These are phyloP conservation scores for Dacryopinax spathularia DNA, from an alignment of 768 basidiomycete genomes.

Conservation along the genomic window DNA sequence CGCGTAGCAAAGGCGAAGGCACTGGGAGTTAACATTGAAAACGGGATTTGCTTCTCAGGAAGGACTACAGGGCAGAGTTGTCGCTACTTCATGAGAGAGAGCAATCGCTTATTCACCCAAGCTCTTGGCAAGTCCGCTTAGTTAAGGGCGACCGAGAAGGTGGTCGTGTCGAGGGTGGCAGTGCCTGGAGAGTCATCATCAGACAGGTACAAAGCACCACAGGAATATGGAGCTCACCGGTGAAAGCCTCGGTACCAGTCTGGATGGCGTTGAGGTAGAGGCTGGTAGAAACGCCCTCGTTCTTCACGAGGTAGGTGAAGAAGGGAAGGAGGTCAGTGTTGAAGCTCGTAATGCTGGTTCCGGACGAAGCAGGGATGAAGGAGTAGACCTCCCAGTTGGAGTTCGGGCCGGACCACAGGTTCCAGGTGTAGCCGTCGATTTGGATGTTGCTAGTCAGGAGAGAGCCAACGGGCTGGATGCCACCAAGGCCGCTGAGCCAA, in stretches of 20 bases:
- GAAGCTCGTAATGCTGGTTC: slow-evolving; percentile 34
- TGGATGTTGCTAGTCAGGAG: slow-evolving; percentile 29
- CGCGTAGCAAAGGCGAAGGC: no score
- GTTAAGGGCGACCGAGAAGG: background rate
- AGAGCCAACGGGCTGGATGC: slow-evolving; percentile 44
- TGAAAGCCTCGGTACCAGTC: slow-evolving; percentile 43
- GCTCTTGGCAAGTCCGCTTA: background rate
- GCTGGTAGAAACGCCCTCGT: slow-evolving; percentile 33
- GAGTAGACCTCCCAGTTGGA: slow-evolving; percentile 42
- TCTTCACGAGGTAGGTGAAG: slow-evolving; percentile 36
- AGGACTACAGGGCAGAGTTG: background rate
- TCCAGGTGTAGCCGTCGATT: slow-evolving; percentile 40
- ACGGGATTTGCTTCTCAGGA: background rate
- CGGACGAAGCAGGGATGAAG: slow-evolving; percentile 35
- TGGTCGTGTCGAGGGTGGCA: background rate
- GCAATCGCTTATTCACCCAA: background rate
- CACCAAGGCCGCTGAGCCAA: slow-evolving; percentile 44
- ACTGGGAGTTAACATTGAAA: background rate
- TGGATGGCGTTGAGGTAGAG: slow-evolving; percentile 43
- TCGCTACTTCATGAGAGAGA: background rate
- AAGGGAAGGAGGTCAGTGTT: slow-evolving; percentile 39
- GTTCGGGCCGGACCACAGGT: slow-evolving; percentile 42
- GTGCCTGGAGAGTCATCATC: background rate
- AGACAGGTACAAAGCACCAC: no score
- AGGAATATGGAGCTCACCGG: slow-evolving; percentile 21